A percentile compares a stretch with the other conserved stretches of the same genome.
Conservation (phyloP, 768 basidiomycete species). For the Agaricus blazei region DNA sequence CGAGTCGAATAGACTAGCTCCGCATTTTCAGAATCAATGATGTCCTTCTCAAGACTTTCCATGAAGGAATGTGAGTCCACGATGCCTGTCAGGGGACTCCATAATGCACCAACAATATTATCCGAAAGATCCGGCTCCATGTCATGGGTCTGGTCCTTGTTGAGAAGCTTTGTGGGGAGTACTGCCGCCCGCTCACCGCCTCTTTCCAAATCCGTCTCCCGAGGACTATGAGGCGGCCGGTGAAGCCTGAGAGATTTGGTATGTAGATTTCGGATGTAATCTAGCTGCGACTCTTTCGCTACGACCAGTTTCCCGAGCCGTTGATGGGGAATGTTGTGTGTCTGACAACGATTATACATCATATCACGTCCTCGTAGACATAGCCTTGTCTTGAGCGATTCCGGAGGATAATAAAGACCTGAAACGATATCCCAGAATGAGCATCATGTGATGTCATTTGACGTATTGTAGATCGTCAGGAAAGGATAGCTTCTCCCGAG, state of each 20-base stretch:
- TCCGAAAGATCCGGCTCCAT: conserved; percentile 81
- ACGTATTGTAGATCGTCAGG: not conserved
- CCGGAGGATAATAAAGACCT: conserved; percentile 82
- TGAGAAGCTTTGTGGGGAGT: conserved; percentile 65
- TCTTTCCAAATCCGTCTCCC: conserved; percentile 7
- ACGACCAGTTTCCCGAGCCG: conserved; percentile 91
- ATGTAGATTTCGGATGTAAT: conserved; percentile 69
- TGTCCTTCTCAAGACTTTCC: conserved; percentile 77
- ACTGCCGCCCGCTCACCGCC: conserved; percentile 21
- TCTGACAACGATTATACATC: conserved; percentile 71
- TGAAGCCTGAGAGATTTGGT: conserved; percentile 51
- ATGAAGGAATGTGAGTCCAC: conserved; percentile 84
- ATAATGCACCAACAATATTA: conserved; percentile 67
- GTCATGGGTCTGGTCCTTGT: conserved; percentile 57
- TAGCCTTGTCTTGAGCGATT: conserved; percentile 80
- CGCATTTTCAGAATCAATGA: conserved; percentile 62
- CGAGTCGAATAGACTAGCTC: conserved; percentile 73
- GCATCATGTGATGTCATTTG: not conserved
- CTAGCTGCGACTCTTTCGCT: conserved; percentile 58
- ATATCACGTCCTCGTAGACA: conserved; percentile 85
- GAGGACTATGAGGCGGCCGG: conserved; percentile 41
- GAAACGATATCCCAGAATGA: not conserved
- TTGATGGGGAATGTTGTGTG: conserved; percentile 56
- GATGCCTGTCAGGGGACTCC: conserved; percentile 87
- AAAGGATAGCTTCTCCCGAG: not conserved